These are phyloP conservation scores for Myxozyma neotropica DNA, from an alignment of 805 yeast species.

Conservation along the genomic window DNA sequence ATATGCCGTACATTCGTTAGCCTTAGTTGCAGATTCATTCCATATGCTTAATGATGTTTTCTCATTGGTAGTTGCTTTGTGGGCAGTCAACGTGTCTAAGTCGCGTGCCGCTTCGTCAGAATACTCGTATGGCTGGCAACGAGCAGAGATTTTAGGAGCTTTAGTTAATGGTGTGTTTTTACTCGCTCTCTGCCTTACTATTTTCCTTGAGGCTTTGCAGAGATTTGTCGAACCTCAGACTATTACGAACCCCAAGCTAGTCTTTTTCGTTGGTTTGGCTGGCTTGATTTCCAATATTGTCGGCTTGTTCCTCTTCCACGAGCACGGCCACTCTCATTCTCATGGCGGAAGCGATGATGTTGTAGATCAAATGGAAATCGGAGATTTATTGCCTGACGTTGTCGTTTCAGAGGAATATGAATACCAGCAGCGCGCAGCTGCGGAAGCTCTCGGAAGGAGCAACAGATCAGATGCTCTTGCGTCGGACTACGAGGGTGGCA, in stretches of 20 bases:
- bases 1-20: constrained; percentile 90
- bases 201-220: constrained; percentile 89
- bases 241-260: constrained; percentile 79
- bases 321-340: constrained; percentile 67
- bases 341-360: constrained; percentile 46
- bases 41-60: constrained; percentile 96
- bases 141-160: constrained; percentile 97
- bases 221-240: constrained; percentile 79
- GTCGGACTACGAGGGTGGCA: constrained; percentile 34
- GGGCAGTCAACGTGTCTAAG: constrained; percentile 94
- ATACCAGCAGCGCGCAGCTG: constrained; percentile 22
- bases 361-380: constrained; percentile 29
- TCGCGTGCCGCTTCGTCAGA: constrained; percentile 78
- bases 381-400: constrained; percentile 25
- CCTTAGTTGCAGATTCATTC: constrained; percentile 93
- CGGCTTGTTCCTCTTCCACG: constrained; percentile 88
- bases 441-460: neutral
- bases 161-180: constrained; percentile 89
- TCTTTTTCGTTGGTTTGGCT: constrained; percentile 76
- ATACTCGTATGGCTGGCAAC: constrained; percentile 96
- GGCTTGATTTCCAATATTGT: constrained; percentile 82
- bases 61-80: constrained; percentile 83
- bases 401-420: constrained; percentile 23
- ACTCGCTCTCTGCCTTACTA: constrained; percentile 88
- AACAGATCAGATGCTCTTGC: neutral